phyloP scores from a whole-genome alignment of 2,329 filamentous ascomycete genomes.

The Beauveria brongniartii region DNA sequence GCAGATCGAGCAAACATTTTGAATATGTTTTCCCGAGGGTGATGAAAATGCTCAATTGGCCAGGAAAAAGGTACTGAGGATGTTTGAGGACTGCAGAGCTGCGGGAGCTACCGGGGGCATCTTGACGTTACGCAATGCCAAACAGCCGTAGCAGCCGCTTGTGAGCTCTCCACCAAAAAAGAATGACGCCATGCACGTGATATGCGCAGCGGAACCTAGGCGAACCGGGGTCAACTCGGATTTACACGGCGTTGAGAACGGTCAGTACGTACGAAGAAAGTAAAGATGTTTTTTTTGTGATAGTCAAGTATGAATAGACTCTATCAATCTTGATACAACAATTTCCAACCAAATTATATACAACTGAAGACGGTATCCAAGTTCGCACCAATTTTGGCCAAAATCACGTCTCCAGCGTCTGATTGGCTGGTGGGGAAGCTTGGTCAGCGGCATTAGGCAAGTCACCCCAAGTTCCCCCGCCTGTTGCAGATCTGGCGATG shows the following conservation, averaged over 20 bases:
- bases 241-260: background rate
- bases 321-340: too few relatives aligned
- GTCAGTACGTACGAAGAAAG: too few relatives aligned
- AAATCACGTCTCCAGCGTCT: too few relatives aligned
- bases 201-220: background rate
- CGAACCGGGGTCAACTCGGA: background rate
- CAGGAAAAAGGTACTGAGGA: background rate
- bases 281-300: too few relatives aligned
- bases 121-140: slow-evolving; percentile 2
- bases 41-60: slow-evolving; percentile 16
- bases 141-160: background rate
- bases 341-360: too few relatives aligned
- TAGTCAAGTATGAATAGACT: too few relatives aligned
- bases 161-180: slow-evolving; percentile 5
- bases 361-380: too few relatives aligned
- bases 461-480: too few relatives aligned
- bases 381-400: too few relatives aligned
- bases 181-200: slow-evolving; percentile 10
- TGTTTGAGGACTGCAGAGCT: background rate
- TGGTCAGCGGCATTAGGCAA: too few relatives aligned
- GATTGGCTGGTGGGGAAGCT: too few relatives aligned
- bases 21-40: slow-evolving; percentile 7
- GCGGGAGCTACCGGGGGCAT: slow-evolving; percentile 7
- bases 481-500: too few relatives aligned
- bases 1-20: slow-evolving; percentile 62